Evolutionary conservation across 306 rosid species (phyloP), one percentile per base, ranked within the genome.

Genomic region (Dalbergia oliveri): DNA sequence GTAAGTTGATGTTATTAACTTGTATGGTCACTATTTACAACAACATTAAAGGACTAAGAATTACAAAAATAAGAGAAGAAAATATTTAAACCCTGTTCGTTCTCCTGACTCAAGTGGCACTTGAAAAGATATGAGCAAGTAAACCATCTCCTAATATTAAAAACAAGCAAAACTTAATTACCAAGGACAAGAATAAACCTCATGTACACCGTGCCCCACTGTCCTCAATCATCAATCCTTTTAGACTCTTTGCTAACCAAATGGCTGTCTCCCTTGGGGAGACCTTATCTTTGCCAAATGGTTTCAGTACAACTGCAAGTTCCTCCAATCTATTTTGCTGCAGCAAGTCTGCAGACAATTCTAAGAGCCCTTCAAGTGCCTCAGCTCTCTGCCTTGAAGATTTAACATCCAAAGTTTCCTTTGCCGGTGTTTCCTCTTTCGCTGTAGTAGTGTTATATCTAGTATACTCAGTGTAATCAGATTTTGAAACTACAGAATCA

Each of bases 231-330:
- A 88, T 88, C 94, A 94, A 88, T 83, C 97, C 97, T 84, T 94
- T 92, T 18, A 94, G 89, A 82, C 98, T 94, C 90, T 88, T 94
- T 11, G 97, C 98, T 54, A 94, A 88, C 98, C 98, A 94, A 87
- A 94, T 94, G 26, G 97, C 97, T 4, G 98, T 92, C 88, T 94
- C 98, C 82, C 97, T 92, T 41, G 98, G 94, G 45, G 98, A 92
- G 49, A 92, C 97, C 83, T 89, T 91, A 75, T 88, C 94, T 85
- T 94, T 94, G 67, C 98, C 98, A 18, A 94, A 94, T 53, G 98
- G 98, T 84, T 85, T 92, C 82, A 94, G 75, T 60, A 94, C 94
- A 77, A 94, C 88, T 26, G 93, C 84, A 33, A 94, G 97, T 78
- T 94, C 98, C 85, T 92, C 97, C 80, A 92, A 68, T 84, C 94